Base-by-base conservation (phyloP, 1,139 yeast genomes). In the Scheffersomyces lignicola region DNA sequence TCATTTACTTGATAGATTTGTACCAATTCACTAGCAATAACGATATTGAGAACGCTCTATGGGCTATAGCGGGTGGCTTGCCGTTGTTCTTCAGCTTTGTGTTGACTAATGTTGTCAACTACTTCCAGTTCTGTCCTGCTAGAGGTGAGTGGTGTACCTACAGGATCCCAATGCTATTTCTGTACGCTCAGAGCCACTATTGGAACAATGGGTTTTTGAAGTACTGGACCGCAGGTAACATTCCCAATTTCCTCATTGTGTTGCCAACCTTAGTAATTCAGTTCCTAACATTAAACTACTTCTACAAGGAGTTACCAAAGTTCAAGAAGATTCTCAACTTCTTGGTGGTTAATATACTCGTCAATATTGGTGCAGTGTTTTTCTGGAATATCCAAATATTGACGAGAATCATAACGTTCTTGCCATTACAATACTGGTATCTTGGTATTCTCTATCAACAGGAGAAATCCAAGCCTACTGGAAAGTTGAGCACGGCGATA, bases 361-460 rank as follows among this genome's bases (percentile, higher is more conserved):
- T 82, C 39, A 41, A 81, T 3, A 33, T 76, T 4, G 64, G 83
- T 4, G 79, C 83, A 4, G 34, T 80, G 2, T 61, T 79, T 33
- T 68, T 81, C 44, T 84, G 94, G 78, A 92, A 92, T 55, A 85
- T 83, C 25, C 98, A 92, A 58, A 88, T 90, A 29, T 67, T 90
- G 39, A 87, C 86, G 32, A 69, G 98, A 35, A 75, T 90, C 4
- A 76, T 83, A 7, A 74, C 94, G 7, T 87, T 88, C 48, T 57
- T 85, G 30, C 97, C 97, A 0, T 54, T 85, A 7, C 73, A 78
- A 36, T 74, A 79, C 49, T 87, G 95, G 96, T 83, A 76, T 44
- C 55, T 83, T 22, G 81, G 29, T 85, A 1, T 43, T 46, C 5
- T 18, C 5, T 26, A 5, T 18, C 6, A 15, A 7, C n/a, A 15